A percentile compares a stretch with the other conserved stretches of the same genome.
Evolutionary conservation across 768 basidiomycete species (phyloP).

Genomic region (Leccinum imitatum): DNA sequence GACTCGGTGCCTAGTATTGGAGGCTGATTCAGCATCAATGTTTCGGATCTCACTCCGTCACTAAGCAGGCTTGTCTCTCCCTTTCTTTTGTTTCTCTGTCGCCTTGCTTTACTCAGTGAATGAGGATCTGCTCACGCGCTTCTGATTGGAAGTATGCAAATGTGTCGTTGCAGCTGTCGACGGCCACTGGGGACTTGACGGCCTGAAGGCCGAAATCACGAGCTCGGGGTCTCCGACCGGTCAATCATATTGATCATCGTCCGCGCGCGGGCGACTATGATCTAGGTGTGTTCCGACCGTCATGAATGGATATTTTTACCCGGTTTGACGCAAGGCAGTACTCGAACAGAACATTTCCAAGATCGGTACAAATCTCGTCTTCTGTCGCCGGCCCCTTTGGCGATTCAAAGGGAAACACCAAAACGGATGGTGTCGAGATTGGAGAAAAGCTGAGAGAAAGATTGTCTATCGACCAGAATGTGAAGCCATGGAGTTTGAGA

Average conservation of each 20-base stretch:
- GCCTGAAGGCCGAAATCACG: no score
- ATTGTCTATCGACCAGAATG: no score
- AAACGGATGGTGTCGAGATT: no score
- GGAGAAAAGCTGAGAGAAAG: no score
- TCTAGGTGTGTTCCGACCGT: not conserved
- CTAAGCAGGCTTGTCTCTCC: not conserved
- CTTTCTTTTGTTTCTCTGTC: not conserved
- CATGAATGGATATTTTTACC: no score
- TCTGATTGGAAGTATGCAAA: not conserved
- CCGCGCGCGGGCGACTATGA: not conserved
- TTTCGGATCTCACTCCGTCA: not conserved
- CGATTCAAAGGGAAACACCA: not conserved
- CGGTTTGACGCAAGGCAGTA: not conserved
- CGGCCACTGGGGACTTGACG: not conserved
- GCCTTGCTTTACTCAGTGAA: no score
- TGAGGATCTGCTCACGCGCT: not conserved
- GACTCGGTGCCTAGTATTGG: not conserved
- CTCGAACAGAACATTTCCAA: not conserved
- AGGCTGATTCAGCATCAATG: not conserved
- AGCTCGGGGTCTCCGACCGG: no score
- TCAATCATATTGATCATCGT: no score
- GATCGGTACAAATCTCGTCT: not conserved
- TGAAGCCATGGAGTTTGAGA: no score
- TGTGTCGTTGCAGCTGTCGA: not conserved
- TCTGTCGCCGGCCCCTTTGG: not conserved